Percentiles rank a stretch among this genome's conserved stretches.
Conservation (phyloP, 1,284 basidiomycete genomes). For the Ceratobasidium theobromae region DNA sequence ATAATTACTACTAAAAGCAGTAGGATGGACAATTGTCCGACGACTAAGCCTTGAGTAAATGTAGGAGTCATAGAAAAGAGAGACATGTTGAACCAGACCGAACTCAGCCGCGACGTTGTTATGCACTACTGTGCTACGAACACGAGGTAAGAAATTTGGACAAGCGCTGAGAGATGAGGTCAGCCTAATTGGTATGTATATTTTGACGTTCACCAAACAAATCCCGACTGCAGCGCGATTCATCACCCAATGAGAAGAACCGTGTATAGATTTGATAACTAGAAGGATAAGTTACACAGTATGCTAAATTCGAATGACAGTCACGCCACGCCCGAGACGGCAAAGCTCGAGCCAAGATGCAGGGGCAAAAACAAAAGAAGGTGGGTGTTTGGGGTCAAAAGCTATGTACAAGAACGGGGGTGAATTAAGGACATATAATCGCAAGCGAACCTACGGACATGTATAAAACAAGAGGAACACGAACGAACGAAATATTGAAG, state of each 20-base stretch:
- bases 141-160: background rate
- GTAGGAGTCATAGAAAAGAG: slow-evolving; percentile 74
- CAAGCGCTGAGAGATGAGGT: background rate
- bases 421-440: background rate
- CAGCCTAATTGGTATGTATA: background rate
- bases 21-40: slow-evolving; percentile 78
- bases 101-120: background rate
- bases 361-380: slow-evolving; percentile 1
- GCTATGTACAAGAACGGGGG: background rate
- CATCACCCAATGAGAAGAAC: background rate
- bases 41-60: slow-evolving; percentile 78
- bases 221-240: background rate
- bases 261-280: slow-evolving; percentile 4
- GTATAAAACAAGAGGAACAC: background rate
- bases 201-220: slow-evolving; percentile 6
- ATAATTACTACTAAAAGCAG: slow-evolving; percentile 67
- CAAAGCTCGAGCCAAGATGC: background rate
- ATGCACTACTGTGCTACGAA: background rate
- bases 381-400: background rate
- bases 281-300: slow-evolving; percentile 22
- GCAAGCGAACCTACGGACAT: background rate
- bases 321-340: background rate
- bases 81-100: slow-evolving; percentile 43
- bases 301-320: background rate
- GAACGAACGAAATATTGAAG: background rate